Conservation (phyloP, 2,329 filamentous ascomycete genomes). For the Sporothrix pallida region DNA sequence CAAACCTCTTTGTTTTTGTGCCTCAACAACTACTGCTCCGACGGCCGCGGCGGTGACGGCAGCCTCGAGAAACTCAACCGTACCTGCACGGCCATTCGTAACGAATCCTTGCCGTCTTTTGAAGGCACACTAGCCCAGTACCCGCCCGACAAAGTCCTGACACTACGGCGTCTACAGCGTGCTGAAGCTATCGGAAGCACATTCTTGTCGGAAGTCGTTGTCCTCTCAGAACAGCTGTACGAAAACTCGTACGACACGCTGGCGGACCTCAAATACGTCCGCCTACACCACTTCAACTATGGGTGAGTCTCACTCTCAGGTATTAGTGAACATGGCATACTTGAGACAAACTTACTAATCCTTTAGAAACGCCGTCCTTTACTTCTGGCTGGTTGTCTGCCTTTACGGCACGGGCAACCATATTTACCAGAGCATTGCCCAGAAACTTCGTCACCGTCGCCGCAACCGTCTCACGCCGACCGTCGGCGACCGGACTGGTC, state of each 20-base stretch:
- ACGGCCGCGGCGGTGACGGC: constrained; percentile 35
- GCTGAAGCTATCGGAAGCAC: constrained; percentile 39
- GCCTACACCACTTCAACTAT: constrained; percentile 47
- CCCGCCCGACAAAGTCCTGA: constrained; percentile 44
- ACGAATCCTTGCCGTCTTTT: constrained; percentile 45
- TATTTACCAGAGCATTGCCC: neutral
- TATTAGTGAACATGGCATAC: neutral
- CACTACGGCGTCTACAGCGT: constrained; percentile 43
- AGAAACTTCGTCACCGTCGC: neutral
- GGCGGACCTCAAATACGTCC: constrained; percentile 48
- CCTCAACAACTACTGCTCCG: constrained; percentile 45
- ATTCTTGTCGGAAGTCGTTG: constrained; percentile 43
- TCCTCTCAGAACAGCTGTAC: constrained; percentile 48
- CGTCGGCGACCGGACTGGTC: neutral
- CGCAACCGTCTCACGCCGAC: neutral
- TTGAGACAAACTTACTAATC: too few relatives aligned
- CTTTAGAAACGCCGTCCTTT: constrained; percentile 40
- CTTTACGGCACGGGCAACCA: constrained; percentile 36
- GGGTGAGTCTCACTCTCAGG: constrained; percentile 42
- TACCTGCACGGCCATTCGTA: constrained; percentile 44
- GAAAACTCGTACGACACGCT: constrained; percentile 49
- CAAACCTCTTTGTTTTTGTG: constrained; percentile 47
- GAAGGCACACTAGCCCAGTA: constrained; percentile 45
- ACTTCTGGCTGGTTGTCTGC: constrained; percentile 50
- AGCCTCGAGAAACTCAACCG: constrained; percentile 45